Conservation (phyloP, 2,329 filamentous ascomycete genomes). For the Cladophialophora psammophila region DNA sequence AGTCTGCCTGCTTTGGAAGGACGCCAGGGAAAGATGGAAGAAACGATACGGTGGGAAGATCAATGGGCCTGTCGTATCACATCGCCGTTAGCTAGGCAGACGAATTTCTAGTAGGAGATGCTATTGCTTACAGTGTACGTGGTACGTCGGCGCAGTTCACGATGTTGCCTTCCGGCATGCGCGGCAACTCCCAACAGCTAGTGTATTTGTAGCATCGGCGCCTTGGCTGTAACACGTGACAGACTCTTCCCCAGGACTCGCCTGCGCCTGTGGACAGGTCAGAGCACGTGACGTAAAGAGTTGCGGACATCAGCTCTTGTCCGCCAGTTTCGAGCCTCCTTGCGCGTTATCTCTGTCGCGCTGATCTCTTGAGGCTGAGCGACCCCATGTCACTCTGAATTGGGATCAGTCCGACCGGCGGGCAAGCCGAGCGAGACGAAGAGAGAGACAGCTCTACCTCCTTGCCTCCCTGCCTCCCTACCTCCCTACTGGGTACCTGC, state of each 20-base stretch:
- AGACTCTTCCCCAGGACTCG: too few species aligned
- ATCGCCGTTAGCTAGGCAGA: not conserved
- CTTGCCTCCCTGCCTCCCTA: not conserved
- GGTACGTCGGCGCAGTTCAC: not conserved
- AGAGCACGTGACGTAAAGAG: too few species aligned
- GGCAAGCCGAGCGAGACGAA: not conserved
- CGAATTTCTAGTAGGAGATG: not conserved
- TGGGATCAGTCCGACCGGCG: not conserved
- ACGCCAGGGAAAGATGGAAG: not conserved
- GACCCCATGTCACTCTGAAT: not conserved
- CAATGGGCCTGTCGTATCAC: not conserved
- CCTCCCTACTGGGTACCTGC: too few species aligned
- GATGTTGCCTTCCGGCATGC: not conserved
- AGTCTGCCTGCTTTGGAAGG: slow-evolving; percentile 23
- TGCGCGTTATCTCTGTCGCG: not conserved
- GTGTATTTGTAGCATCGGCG: not conserved
- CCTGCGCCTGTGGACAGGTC: too few species aligned
- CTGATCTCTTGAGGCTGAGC: not conserved
- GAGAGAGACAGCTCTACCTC: not conserved
- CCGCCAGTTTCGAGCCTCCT: too few species aligned
- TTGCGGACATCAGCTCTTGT: too few species aligned
- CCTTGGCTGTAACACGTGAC: too few species aligned
- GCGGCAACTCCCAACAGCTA: not conserved
- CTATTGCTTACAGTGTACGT: not conserved
- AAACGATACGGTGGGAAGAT: not conserved